Percentiles rank a stretch among this genome's conserved stretches.
Evolutionary conservation across 768 basidiomycete species (phyloP).

Genomic region (Suillus tomentosus): DNA sequence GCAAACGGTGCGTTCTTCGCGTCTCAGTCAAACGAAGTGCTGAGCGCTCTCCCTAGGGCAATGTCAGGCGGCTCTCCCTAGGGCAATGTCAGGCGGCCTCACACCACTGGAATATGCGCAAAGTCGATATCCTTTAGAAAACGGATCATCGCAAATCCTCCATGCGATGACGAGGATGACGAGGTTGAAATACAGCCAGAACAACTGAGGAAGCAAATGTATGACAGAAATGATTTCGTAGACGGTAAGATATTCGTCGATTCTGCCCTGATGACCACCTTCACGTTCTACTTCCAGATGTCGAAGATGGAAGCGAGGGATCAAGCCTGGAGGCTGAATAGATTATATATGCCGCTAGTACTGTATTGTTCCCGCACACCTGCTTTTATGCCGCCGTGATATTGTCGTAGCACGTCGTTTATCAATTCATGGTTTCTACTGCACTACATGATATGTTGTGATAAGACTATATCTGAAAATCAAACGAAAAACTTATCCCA

Average conservation of each 20-base stretch:
- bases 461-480: neutral
- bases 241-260: neutral
- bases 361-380: too few relatives aligned
- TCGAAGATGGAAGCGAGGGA: neutral
- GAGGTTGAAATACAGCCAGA: neutral
- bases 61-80: constrained; percentile 3
- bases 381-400: too few relatives aligned
- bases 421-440: neutral
- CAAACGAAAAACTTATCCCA: neutral
- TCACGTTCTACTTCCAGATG: neutral
- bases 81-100: neutral
- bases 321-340: neutral
- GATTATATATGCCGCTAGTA: too few relatives aligned
- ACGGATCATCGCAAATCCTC: neutral
- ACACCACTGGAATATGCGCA: constrained; percentile 5
- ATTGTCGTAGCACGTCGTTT: neutral
- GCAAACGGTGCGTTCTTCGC: neutral
- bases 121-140: neutral
- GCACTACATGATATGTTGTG: neutral
- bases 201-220: constrained; percentile 1
- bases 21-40: neutral
- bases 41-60: neutral
- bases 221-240: neutral
- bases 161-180: neutral
- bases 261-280: neutral